Conservation (phyloP, 2,329 filamentous ascomycete species). For the Coniella vitis region DNA sequence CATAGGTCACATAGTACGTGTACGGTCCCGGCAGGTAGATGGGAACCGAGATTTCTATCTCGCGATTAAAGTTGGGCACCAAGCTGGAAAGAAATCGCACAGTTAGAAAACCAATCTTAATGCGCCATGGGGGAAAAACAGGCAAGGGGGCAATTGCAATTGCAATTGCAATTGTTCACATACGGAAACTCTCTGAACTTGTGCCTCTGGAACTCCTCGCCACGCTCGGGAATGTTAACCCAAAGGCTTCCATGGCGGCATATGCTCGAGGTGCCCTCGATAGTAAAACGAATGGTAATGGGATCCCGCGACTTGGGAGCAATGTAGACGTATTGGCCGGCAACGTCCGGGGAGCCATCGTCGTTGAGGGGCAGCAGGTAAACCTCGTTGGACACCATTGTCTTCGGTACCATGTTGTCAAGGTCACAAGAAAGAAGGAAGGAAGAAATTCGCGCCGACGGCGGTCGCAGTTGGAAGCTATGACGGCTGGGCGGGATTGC, state of each 20-base stretch:
- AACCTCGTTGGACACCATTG: slow-evolving; percentile 62
- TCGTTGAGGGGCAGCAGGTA: slow-evolving; percentile 90
- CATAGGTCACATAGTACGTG: slow-evolving; percentile 90
- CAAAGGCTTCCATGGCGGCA: slow-evolving; percentile 90
- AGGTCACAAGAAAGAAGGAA: background rate
- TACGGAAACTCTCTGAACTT: slow-evolving; percentile 87
- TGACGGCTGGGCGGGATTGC: background rate
- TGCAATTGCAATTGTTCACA: too few species aligned
- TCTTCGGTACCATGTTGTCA: slow-evolving; percentile 50
- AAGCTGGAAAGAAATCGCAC: slow-evolving; percentile 49
- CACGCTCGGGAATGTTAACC: slow-evolving; percentile 86
- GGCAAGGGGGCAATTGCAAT: too few species aligned
- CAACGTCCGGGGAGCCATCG: slow-evolving; percentile 82
- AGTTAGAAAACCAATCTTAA: slow-evolving; percentile 8
- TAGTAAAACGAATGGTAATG: slow-evolving; percentile 78
- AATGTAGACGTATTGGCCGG: slow-evolving; percentile 87
- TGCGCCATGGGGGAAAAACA: background rate
- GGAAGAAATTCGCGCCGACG: too few species aligned
- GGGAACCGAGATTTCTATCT: slow-evolving; percentile 82
- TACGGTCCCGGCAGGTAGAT: slow-evolving; percentile 81
- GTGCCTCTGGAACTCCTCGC: slow-evolving; percentile 67
- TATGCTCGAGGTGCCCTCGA: slow-evolving; percentile 92
- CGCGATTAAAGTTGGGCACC: slow-evolving; percentile 85
- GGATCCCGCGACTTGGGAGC: slow-evolving; percentile 67
- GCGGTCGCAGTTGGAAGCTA: background rate